Evolutionary conservation across 1,139 yeast genomes (phyloP).

Genomic region (Trichomonascaceae sp.): DNA sequence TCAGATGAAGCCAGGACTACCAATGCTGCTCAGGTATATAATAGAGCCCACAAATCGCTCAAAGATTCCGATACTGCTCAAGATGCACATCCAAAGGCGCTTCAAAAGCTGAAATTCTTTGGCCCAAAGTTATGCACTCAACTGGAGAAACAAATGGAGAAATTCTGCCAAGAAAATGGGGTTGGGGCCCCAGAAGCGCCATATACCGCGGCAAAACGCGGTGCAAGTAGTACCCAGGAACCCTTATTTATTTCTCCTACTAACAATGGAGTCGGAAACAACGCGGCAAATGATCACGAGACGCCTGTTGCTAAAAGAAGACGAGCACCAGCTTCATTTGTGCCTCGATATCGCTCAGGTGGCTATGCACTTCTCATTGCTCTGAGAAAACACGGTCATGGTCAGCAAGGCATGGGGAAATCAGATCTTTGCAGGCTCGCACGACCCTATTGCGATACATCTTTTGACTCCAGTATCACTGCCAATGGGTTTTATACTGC

Average conservation of each 20-base stretch:
- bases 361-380: slow-evolving; percentile 79
- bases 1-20: slow-evolving; percentile 41
- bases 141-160: slow-evolving; percentile 39
- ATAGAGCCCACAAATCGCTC: slow-evolving; percentile 45
- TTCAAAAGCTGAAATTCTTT: slow-evolving; percentile 47
- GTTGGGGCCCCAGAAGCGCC: slow-evolving; percentile 36
- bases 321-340: slow-evolving; percentile 37
- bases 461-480: slow-evolving; percentile 57
- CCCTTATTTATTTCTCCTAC: slow-evolving; percentile 8
- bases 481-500: slow-evolving; percentile 55
- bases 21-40: slow-evolving; percentile 39
- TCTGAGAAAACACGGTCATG: slow-evolving; percentile 46
- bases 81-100: slow-evolving; percentile 46
- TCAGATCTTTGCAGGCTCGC: slow-evolving; percentile 55
- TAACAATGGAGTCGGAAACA: neutral
- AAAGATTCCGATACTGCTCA: slow-evolving; percentile 36
- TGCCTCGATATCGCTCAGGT: slow-evolving; percentile 77
- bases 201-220: neutral
- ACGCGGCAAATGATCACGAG: neutral
- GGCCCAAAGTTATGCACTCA: slow-evolving; percentile 56
- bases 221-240: neutral
- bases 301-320: neutral
- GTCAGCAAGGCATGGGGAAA: slow-evolving; percentile 43
- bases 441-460: slow-evolving; percentile 53
- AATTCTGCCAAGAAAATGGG: slow-evolving; percentile 44